Conservation (phyloP, 345 rosid genomes). For the Physaria fendleri region DNA sequence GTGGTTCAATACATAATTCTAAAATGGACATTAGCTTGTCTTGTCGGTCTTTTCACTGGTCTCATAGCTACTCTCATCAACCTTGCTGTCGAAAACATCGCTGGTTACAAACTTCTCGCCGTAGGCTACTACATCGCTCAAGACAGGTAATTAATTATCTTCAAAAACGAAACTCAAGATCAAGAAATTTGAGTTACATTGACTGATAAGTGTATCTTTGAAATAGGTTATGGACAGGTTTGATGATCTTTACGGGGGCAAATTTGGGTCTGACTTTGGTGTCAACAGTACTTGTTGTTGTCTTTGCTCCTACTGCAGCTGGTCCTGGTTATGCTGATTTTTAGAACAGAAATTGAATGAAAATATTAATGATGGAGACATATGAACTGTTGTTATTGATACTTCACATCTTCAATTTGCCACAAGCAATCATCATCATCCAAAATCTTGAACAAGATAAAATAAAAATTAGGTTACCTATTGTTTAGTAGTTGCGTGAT, state of each 20-base stretch:
- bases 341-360: background rate
- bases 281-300: constrained; percentile 72
- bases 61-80: constrained; percentile 79
- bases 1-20: constrained; percentile 69
- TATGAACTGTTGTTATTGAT: background rate
- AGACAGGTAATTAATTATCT: constrained; percentile 44
- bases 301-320: constrained; percentile 89
- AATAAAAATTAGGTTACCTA: constrained; percentile 5
- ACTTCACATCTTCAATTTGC: constrained; percentile 3
- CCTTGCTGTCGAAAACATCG: constrained; percentile 85
- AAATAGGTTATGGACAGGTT: constrained; percentile 56
- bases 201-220: constrained; percentile 10
- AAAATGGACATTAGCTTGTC: constrained; percentile 80
- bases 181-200: constrained; percentile 18
- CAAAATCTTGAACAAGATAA: constrained; percentile 7
- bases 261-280: constrained; percentile 55
- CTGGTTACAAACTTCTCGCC: constrained; percentile 90
- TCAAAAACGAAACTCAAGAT: background rate
- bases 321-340: constrained; percentile 68
- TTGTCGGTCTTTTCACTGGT: constrained; percentile 84
- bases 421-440: constrained; percentile 17
- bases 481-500: background rate
- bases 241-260: constrained; percentile 46
- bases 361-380: constrained; percentile 10
- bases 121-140: constrained; percentile 51